phyloP scores from a whole-genome alignment of 1,139 yeast genomes.

The Suhomyces terraborum region DNA sequence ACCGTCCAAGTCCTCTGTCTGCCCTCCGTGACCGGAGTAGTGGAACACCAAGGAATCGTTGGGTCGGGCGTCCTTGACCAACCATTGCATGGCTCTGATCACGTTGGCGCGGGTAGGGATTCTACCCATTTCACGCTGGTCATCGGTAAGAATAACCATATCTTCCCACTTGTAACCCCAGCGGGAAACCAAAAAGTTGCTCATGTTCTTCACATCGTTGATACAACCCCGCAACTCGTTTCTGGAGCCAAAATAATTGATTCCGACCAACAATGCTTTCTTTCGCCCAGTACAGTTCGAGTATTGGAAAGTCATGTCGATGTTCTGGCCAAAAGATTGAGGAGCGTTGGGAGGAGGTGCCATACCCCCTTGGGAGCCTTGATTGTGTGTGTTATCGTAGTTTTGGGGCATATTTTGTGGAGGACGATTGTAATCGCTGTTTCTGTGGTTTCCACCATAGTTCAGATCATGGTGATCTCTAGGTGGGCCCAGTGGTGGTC shows the following conservation, averaged over 20 bases:
- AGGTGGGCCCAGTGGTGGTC: conserved; percentile 18
- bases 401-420: conserved; percentile 15
- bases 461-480: conserved; percentile 10
- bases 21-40: conserved; percentile 94
- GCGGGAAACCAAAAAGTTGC: conserved; percentile 51
- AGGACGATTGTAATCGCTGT: conserved; percentile 14
- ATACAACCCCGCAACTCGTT: conserved; percentile 83
- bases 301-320: conserved; percentile 44
- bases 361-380: conserved; percentile 9
- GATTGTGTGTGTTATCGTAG: conserved; percentile 13
- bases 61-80: conserved; percentile 79
- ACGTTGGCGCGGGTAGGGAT: conserved; percentile 81
- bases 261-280: conserved; percentile 84
- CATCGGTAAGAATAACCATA: conserved; percentile 83
- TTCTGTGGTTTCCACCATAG: conserved; percentile 5
- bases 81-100: conserved; percentile 87
- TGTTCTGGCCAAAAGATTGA: conserved; percentile 27
- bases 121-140: conserved; percentile 60
- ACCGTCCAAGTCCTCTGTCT: conserved; percentile 74
- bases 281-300: conserved; percentile 75
- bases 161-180: conserved; percentile 76
- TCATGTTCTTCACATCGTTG: conserved; percentile 73
- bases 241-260: conserved; percentile 77
- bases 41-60: conserved; percentile 85
- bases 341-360: conserved; percentile 23